Evolutionary conservation across 2,329 filamentous ascomycete species (phyloP).

Genomic region (Fusarium algeriense): DNA sequence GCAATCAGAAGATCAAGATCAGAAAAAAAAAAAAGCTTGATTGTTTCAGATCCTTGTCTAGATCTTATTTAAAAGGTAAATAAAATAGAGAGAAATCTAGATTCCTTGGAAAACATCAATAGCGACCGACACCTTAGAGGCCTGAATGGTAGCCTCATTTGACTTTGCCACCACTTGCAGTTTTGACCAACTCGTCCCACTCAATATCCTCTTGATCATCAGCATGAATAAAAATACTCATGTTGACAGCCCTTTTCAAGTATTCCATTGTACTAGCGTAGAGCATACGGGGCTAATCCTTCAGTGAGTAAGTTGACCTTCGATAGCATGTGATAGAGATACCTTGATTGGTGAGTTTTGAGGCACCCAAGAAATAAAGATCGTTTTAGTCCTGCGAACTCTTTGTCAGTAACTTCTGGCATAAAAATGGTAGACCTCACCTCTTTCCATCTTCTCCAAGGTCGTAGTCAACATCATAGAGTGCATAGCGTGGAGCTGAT

Average conservation of each 20-base stretch:
- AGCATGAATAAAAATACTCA: slow-evolving; percentile 34
- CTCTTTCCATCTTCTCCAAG: slow-evolving; percentile 39
- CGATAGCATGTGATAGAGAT: not conserved
- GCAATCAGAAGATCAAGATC: slow-evolving; percentile 3
- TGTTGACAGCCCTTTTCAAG: slow-evolving; percentile 34
- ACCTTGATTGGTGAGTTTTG: slow-evolving; percentile 32
- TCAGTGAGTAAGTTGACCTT: not conserved
- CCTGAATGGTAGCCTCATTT: not conserved
- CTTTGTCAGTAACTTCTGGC: fast-evolving
- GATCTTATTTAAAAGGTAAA: not conserved
- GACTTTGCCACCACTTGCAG: slow-evolving; percentile 25
- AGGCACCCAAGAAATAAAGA: slow-evolving; percentile 41
- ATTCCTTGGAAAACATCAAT: too few species aligned
- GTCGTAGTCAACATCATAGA: slow-evolving; percentile 36
- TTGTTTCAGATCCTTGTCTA: slow-evolving; percentile 23
- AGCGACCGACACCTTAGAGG: not conserved
- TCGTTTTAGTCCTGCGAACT: slow-evolving; percentile 15
- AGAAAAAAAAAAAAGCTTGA: slow-evolving; percentile 12
- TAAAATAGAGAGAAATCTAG: not conserved
- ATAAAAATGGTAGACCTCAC: not conserved
- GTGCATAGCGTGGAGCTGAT: slow-evolving; percentile 30
- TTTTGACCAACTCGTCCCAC: slow-evolving; percentile 22
- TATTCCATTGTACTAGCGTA: slow-evolving; percentile 41
- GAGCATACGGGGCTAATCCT: slow-evolving; percentile 33
- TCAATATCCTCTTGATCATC: slow-evolving; percentile 29